These are phyloP conservation scores for Phytopythium aichiense DNA, from an alignment of 352 stramenopile species.

Conservation along the genomic window DNA sequence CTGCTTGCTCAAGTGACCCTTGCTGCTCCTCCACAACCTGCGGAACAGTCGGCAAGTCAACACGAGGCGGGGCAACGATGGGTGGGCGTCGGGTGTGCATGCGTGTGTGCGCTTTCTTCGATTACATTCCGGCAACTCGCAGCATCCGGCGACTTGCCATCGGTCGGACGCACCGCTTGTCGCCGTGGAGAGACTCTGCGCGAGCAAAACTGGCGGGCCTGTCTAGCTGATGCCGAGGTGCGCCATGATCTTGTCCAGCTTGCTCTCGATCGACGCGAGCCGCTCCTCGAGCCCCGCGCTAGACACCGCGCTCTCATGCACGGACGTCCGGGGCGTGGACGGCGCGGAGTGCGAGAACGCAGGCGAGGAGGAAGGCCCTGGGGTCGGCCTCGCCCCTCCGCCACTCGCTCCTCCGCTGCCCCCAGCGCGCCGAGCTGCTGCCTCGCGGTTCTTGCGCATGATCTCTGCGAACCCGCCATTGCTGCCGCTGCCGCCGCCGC, in stretches of 20 bases:
- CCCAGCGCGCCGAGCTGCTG: slow-evolving; percentile 47
- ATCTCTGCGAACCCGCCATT: slow-evolving; percentile 83
- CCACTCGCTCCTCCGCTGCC: slow-evolving; percentile 5
- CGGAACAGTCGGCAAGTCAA: background rate
- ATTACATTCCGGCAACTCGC: background rate
- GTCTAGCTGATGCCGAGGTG: slow-evolving; percentile 68
- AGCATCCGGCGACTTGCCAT: background rate
- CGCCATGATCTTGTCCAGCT: slow-evolving; percentile 89
- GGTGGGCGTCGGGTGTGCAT: background rate
- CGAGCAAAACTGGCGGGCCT: background rate
- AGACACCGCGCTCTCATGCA: slow-evolving; percentile 18
- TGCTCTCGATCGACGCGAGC: slow-evolving; percentile 74
- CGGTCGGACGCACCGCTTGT: background rate
- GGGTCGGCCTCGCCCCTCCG: background rate
- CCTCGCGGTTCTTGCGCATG: slow-evolving; percentile 87
- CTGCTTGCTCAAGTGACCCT: background rate
- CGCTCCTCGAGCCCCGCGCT: slow-evolving; percentile 43
- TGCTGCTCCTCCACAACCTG: background rate
- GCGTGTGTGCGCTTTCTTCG: background rate
- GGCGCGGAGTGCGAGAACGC: slow-evolving; percentile 40
- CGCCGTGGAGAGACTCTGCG: background rate
- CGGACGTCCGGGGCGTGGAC: slow-evolving; percentile 37
- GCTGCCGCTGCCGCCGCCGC: slow-evolving; percentile 14
- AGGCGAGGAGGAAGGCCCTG: slow-evolving; percentile 3
- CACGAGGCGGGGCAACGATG: background rate